A percentile compares a stretch with the other conserved stretches of the same genome.
Conservation (phyloP, 305 asterid genomes). For the Fraxinus angustifolia region DNA sequence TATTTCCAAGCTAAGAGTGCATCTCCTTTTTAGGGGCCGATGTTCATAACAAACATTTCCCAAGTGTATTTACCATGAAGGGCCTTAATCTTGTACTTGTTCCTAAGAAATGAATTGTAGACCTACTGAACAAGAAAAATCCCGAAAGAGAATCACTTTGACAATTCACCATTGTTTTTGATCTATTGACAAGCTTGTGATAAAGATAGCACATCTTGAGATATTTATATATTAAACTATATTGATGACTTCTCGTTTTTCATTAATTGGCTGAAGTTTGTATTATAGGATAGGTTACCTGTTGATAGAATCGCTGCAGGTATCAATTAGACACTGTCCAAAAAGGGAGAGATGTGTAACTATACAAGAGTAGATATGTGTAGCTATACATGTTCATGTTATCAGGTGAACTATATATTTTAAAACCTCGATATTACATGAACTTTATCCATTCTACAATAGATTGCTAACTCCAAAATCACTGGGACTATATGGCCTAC, state of each 20-base stretch:
- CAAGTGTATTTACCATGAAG: background rate
- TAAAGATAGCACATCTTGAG: background rate
- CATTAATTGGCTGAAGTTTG: background rate
- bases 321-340: background rate
- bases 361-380: background rate
- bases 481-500: background rate
- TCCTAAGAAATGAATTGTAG: background rate
- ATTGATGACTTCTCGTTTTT: background rate
- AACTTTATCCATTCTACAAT: background rate
- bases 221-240: background rate
- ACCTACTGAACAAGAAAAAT: background rate
- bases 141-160: background rate
- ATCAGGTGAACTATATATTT: background rate
- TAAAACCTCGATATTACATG: background rate
- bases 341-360: background rate
- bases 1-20: background rate
- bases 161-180: background rate
- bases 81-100: background rate
- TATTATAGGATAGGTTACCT: background rate
- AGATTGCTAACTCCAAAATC: background rate
- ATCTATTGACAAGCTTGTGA: background rate
- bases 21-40: background rate
- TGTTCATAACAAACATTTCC: background rate
- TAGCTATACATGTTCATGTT: background rate
- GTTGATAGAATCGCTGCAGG: background rate